Percentiles rank a stretch among this genome's conserved stretches.
Evolutionary conservation across 2,329 filamentous ascomycete species (phyloP).

Genomic region (Trichoderma citrinoviride): DNA sequence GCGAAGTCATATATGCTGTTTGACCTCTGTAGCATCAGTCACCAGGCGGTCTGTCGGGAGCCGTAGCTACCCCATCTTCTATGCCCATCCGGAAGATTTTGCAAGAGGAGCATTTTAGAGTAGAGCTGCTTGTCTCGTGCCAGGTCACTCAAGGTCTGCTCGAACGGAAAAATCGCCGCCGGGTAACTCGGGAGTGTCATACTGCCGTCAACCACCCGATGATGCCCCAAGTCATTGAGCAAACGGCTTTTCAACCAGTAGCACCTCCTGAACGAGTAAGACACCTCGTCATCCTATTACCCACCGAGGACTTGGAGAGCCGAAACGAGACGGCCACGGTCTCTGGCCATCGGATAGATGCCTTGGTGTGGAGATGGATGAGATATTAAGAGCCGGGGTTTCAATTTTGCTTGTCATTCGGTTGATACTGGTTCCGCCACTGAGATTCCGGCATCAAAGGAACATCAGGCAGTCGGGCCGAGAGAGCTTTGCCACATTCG

Average conservation of each 20-base stretch:
- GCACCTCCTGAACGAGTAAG: not conserved
- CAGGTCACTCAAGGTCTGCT: too few species aligned
- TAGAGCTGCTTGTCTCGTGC: too few species aligned
- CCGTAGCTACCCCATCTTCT: not conserved
- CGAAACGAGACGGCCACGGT: not conserved
- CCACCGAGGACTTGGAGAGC: not conserved
- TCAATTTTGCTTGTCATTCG: not conserved
- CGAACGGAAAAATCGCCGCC: too few species aligned
- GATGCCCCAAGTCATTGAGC: too few species aligned
- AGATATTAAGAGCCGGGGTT: not conserved
- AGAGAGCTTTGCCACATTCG: not conserved
- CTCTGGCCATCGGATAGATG: not conserved
- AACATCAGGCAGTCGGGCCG: slow-evolving; percentile 5
- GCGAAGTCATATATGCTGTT: not conserved
- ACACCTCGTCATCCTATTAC: not conserved
- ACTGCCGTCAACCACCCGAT: too few species aligned
- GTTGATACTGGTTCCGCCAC: too few species aligned
- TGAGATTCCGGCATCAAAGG: not conserved
- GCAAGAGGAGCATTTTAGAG: too few species aligned
- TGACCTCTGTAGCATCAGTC: not conserved
- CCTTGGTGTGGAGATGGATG: not conserved
- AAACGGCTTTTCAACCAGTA: not conserved
- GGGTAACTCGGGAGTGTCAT: too few species aligned
- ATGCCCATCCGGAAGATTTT: too few species aligned
- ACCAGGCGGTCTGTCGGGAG: not conserved